A percentile compares a stretch with the other conserved stretches of the same genome.
These are phyloP conservation scores for Xylariaceae sp. DNA, from an alignment of 2,329 filamentous ascomycete genomes.

Conservation along the genomic window DNA sequence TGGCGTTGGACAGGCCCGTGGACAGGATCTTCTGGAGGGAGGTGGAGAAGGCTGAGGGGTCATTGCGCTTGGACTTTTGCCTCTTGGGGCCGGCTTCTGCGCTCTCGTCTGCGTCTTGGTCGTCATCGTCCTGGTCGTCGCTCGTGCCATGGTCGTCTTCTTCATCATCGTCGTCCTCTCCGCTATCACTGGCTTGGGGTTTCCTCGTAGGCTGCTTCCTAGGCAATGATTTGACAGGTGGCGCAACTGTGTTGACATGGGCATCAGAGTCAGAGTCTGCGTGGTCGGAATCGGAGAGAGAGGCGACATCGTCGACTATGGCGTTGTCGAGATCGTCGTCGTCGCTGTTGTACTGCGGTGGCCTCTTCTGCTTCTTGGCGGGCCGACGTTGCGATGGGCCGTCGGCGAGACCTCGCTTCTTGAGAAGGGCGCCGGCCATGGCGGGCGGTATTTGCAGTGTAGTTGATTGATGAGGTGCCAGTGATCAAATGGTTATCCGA, in stretches of 20 bases:
- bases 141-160: slow-evolving; percentile 25
- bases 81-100: slow-evolving; percentile 31
- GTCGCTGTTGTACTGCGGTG: slow-evolving; percentile 51
- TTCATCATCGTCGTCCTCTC: slow-evolving; percentile 23
- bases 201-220: background rate
- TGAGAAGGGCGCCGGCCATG: slow-evolving; percentile 27
- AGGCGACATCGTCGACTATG: slow-evolving; percentile 47
- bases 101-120: slow-evolving; percentile 29
- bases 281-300: slow-evolving; percentile 25
- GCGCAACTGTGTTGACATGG: slow-evolving; percentile 16
- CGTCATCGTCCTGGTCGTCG: slow-evolving; percentile 26
- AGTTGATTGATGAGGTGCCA: background rate
- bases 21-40: slow-evolving; percentile 91
- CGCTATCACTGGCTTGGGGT: slow-evolving; percentile 19
- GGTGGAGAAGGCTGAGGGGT: slow-evolving; percentile 85
- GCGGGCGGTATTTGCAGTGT: no score
- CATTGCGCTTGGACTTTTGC: slow-evolving; percentile 78
- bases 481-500: no score
- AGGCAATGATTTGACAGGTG: slow-evolving; percentile 1
- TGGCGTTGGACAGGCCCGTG: slow-evolving; percentile 74
- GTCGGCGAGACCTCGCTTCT: slow-evolving; percentile 30
- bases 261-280: slow-evolving; percentile 36
- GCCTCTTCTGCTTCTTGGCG: slow-evolving; percentile 50
- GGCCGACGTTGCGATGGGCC: slow-evolving; percentile 37
- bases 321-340: slow-evolving; percentile 58